A percentile compares a stretch with the other conserved stretches of the same genome.
Conservation (phyloP, 768 basidiomycete species). For the Tricholoma sp. region DNA sequence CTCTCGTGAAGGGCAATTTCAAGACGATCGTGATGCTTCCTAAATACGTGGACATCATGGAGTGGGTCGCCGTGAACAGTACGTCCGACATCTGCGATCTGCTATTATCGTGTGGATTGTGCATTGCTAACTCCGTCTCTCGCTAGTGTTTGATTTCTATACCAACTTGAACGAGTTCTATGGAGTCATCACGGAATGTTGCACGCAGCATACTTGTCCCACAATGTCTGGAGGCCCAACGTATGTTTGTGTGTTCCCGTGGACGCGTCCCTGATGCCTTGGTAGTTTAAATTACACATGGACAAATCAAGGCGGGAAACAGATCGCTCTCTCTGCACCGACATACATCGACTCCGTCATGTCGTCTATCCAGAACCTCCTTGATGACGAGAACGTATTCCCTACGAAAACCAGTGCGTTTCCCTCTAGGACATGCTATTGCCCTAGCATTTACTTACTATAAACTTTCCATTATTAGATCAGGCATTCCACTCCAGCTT, state of each 20-base stretch:
- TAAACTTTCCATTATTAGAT: constrained; percentile 36
- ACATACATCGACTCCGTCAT: constrained; percentile 98
- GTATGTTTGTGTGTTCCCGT: constrained; percentile 45
- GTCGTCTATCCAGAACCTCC: constrained; percentile 91
- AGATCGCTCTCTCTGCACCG: constrained; percentile 83
- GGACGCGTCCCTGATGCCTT: background rate
- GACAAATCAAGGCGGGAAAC: constrained; percentile 89
- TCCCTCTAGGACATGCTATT: background rate
- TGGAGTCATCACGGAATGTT: constrained; percentile 88
- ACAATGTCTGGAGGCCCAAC: constrained; percentile 83
- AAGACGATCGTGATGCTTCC: constrained; percentile 97
- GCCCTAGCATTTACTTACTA: constrained; percentile 1
- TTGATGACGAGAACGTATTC: constrained; percentile 93
- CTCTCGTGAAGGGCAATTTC: constrained; percentile 96
- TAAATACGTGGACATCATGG: constrained; percentile 93
- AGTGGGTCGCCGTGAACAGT: constrained; percentile 97
- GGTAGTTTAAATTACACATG: constrained; percentile 87
- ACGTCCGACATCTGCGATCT: constrained; percentile 22
- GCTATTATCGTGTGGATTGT: background rate
- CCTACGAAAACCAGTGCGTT: constrained; percentile 89
- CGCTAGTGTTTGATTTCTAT: constrained; percentile 92
- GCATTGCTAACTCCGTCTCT: background rate
- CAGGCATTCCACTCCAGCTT: constrained; percentile 85
- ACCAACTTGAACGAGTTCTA: constrained; percentile 97
- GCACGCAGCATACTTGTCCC: constrained; percentile 85